Evolutionary conservation across 163 green algal genomes (phyloP), one percentile per base, ranked within the genome.

Genomic region (Smithsoniella earleae): DNA sequence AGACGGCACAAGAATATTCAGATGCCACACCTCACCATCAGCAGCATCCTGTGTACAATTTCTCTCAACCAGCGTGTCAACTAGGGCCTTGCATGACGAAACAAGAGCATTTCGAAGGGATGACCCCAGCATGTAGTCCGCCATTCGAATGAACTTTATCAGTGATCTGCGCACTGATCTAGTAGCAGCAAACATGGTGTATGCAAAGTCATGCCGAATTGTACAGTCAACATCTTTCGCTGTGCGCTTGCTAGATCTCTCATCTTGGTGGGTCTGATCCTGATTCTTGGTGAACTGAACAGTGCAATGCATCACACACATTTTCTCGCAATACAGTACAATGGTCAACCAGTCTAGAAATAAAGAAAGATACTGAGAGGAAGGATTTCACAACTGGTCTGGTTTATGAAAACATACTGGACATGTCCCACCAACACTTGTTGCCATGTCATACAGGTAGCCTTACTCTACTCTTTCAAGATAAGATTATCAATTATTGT

Each of bases 121-220:
- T 40, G 58, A 69, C 6, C 58, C 58, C 6, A 94, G 82, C 80
- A 93, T 89, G 77, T 89, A 91, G 78, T 95, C 89, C 10, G 76
- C 75, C 75, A 93, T 84, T 62, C 84, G 80, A 8, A 95, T 82
- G 82, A 85, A 95, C 64, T 69, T 82, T 22, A 89, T 72, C 30
- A 94, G 77, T 1, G 83, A 80, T 2, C 89, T 81, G 78, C 91
- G 85, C 74, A 92, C 85, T 44, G 73, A 86, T 69, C 89, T 83
- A n/a, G 80, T 80, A 2, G 89, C 86, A 2, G 89, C 89, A 18
- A 82, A 80, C 25, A 92, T 85, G 20, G 88, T 90, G 78, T 89
- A 95, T 1, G 81, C 80, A 65, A 88, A 93, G 28, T 90, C 84
- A 4, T 62, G 82, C 73, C 4, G 75, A 76, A 54, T 73, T 74